These are phyloP conservation scores for Solanum pinnatisectum DNA, from an alignment of 257 asterid species.

Conservation along the genomic window DNA sequence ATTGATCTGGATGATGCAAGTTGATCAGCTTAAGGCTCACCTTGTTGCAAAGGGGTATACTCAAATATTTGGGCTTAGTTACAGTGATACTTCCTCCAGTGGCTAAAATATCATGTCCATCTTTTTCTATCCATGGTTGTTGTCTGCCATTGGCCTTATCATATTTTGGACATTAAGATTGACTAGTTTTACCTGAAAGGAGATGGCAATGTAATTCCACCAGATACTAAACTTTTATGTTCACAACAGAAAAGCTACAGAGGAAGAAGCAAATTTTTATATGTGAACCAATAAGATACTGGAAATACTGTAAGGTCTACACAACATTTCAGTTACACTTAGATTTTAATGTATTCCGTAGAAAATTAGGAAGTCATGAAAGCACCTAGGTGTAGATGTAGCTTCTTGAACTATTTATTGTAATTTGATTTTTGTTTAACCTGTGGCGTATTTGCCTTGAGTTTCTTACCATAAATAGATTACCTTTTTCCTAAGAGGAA, in stretches of 20 bases:
- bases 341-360: not conserved
- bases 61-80: not conserved
- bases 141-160: not conserved
- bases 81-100: not conserved
- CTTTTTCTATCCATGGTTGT: not conserved
- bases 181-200: not conserved
- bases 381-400: not conserved
- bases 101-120: not conserved
- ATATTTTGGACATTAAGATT: not conserved
- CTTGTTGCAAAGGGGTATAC: not conserved
- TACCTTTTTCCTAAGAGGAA: not conserved
- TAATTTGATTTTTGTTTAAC: not conserved
- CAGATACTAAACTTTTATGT: not conserved
- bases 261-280: not conserved
- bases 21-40: not conserved
- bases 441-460: not conserved
- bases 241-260: not conserved
- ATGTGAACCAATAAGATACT: not conserved
- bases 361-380: not conserved
- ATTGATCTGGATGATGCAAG: not conserved
- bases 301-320: not conserved
- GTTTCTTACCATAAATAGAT: not conserved
- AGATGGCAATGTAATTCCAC: not conserved
- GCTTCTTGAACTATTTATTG: not conserved
- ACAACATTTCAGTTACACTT: not conserved